Conservation (phyloP, 2,329 filamentous ascomycete genomes). For the Sclerotiophoma versabilis region DNA sequence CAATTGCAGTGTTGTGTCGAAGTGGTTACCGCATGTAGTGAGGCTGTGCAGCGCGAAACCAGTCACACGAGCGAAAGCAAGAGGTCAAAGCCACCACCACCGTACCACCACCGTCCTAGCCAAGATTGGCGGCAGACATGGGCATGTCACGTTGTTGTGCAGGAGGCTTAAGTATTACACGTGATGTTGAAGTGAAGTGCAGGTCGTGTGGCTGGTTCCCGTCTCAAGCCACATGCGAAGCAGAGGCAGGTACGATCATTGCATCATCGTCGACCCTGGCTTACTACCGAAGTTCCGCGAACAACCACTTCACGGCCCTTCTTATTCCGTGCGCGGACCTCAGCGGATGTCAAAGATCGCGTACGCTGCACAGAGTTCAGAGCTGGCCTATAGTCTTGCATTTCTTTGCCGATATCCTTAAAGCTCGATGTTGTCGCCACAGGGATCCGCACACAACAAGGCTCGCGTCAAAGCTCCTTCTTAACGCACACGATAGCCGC, state of each 20-base stretch:
- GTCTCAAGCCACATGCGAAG: not conserved
- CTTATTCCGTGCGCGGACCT: slow-evolving; percentile 9
- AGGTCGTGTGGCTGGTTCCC: slow-evolving; percentile 6
- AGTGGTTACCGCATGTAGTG: not conserved
- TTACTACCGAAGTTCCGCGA: slow-evolving; percentile 9
- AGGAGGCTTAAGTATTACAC: slow-evolving; percentile 1
- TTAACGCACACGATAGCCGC: slow-evolving; percentile 14
- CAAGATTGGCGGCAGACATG: not conserved
- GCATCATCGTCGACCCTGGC: slow-evolving; percentile 13
- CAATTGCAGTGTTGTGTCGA: not conserved
- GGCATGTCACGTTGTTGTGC: not conserved
- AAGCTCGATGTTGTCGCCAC: slow-evolving; percentile 12
- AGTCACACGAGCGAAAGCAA: not conserved
- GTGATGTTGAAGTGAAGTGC: slow-evolving; percentile 11
- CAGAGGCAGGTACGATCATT: slow-evolving; percentile 8
- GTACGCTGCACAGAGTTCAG: slow-evolving; percentile 5
- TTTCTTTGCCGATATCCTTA: not conserved
- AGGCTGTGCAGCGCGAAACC: slow-evolving; percentile 7
- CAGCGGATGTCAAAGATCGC: slow-evolving; percentile 19
- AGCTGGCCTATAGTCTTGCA: not conserved
- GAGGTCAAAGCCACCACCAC: slow-evolving; percentile 2
- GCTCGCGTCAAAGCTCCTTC: slow-evolving; percentile 22
- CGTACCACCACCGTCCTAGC: not conserved
- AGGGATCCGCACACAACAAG: slow-evolving; percentile 17
- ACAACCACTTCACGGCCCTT: slow-evolving; percentile 7